A percentile compares a stretch with the other conserved stretches of the same genome.
Evolutionary conservation across 768 basidiomycete species (phyloP).

Genomic region (Ramaria sp.): DNA sequence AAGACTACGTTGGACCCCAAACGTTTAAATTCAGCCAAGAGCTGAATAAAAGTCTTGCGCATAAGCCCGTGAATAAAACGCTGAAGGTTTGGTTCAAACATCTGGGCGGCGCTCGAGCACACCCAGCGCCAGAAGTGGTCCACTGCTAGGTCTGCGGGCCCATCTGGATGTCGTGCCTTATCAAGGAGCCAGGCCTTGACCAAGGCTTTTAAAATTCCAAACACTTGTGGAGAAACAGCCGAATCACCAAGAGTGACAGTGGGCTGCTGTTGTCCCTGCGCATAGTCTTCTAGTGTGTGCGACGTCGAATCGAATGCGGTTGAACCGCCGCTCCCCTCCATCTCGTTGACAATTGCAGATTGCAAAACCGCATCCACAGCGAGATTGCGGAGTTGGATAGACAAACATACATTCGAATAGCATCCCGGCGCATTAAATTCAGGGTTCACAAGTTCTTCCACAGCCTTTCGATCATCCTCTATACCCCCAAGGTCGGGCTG

Average conservation of each 20-base stretch:
- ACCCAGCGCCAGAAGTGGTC: constrained; percentile 99
- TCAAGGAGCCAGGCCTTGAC: constrained; percentile 88
- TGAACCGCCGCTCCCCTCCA: constrained; percentile 90
- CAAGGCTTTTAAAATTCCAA: constrained; percentile 76
- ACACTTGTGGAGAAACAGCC: constrained; percentile 77
- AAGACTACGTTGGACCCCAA: constrained; percentile 89
- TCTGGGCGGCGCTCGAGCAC: constrained; percentile 67
- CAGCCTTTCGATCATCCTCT: constrained; percentile 71
- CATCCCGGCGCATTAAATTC: constrained; percentile 80
- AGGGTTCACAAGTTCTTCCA: constrained; percentile 71
- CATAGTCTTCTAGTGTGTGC: constrained; percentile 83
- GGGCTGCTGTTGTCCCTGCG: constrained; percentile 47
- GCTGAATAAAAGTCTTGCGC: constrained; percentile 95
- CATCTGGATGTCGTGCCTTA: constrained; percentile 46
- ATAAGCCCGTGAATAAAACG: constrained; percentile 91
- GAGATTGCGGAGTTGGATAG: constrained; percentile 81
- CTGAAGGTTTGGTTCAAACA: constrained; percentile 90
- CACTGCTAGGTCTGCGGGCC: constrained; percentile 55
- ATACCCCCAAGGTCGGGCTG: constrained; percentile 89
- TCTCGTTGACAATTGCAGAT: constrained; percentile 89
- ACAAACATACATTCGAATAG: constrained; percentile 88
- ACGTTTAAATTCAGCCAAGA: constrained; percentile 92
- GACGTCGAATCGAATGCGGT: constrained; percentile 92
- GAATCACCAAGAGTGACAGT: constrained; percentile 84
- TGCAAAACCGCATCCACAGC: constrained; percentile 92